Conservation (phyloP, 2,329 filamentous ascomycete genomes). For the Cladophialophora bantiana region DNA sequence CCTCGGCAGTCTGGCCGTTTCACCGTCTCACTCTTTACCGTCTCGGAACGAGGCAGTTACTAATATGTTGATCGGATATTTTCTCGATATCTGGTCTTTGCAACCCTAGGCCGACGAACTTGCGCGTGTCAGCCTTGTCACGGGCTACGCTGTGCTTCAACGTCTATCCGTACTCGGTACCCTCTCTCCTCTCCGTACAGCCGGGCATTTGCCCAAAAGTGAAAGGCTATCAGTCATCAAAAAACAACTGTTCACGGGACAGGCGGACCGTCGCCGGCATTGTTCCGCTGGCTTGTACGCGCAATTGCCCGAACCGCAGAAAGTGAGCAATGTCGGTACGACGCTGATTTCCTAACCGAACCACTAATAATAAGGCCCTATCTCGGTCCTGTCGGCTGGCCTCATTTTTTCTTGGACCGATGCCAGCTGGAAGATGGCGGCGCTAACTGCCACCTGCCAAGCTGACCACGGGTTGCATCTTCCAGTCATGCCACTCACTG, state of each 20-base stretch:
- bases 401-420: background rate
- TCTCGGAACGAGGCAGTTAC: background rate
- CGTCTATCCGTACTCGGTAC: no score
- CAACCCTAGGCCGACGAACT: background rate
- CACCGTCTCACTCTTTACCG: background rate
- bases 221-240: background rate
- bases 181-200: background rate
- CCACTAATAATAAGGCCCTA: background rate
- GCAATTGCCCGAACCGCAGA: background rate
- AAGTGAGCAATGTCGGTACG: background rate
- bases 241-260: background rate
- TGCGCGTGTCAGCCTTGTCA: background rate
- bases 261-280: background rate
- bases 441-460: slow-evolving; percentile 2
- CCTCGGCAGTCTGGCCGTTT: background rate
- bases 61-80: background rate
- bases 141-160: background rate
- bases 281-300: slow-evolving; percentile 2
- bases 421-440: background rate
- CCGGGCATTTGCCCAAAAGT: background rate
- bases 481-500: slow-evolving; percentile 11
- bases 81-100: background rate
- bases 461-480: slow-evolving; percentile 6
- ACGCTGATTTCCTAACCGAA: slow-evolving; percentile 2
- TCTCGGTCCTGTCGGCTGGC: background rate